phyloP scores from a whole-genome alignment of 2,329 filamentous ascomycete genomes.

The Calonectria crousiana region DNA sequence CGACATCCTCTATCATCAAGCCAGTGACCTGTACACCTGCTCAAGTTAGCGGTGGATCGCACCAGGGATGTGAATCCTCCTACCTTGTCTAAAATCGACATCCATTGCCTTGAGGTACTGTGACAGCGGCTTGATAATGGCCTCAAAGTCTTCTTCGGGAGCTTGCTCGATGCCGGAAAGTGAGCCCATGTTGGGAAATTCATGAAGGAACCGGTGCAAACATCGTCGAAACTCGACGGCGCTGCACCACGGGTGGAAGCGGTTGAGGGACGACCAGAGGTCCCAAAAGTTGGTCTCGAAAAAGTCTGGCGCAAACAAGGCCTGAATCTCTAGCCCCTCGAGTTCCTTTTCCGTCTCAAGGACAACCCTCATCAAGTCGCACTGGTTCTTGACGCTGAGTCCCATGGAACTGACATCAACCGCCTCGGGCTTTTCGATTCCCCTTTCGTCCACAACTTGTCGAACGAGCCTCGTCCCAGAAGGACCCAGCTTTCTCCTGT shows the following conservation, averaged over 20 bases:
- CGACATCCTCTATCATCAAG: conserved; percentile 38
- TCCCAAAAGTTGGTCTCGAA: conserved; percentile 46
- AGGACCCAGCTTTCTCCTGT: conserved; percentile 38
- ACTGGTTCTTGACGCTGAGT: conserved; percentile 45
- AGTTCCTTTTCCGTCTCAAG: conserved; percentile 42
- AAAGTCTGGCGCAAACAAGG: conserved; percentile 41
- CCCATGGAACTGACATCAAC: conserved; percentile 44
- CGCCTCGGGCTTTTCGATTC: conserved; percentile 36
- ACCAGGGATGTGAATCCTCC: neutral
- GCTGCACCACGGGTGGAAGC: conserved; percentile 45
- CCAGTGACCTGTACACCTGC: conserved; percentile 42
- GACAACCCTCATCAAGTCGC: conserved; percentile 44
- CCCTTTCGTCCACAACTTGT: conserved; percentile 32
- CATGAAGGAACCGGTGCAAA: conserved; percentile 41
- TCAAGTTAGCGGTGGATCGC: conserved; percentile 21
- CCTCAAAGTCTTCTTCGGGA: conserved; percentile 42
- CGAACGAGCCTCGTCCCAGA: conserved; percentile 41
- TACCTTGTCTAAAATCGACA: conserved; percentile 43
- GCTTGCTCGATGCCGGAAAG: conserved; percentile 42
- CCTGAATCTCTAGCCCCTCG: conserved; percentile 43
- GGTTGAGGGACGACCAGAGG: conserved; percentile 43
- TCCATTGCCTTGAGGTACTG: conserved; percentile 45
- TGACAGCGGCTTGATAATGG: conserved; percentile 42
- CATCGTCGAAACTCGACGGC: conserved; percentile 45
- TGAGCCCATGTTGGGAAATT: conserved; percentile 44